These are phyloP conservation scores for Grosmannia clavigera DNA, from an alignment of 2,329 filamentous ascomycete genomes.

Conservation along the genomic window DNA sequence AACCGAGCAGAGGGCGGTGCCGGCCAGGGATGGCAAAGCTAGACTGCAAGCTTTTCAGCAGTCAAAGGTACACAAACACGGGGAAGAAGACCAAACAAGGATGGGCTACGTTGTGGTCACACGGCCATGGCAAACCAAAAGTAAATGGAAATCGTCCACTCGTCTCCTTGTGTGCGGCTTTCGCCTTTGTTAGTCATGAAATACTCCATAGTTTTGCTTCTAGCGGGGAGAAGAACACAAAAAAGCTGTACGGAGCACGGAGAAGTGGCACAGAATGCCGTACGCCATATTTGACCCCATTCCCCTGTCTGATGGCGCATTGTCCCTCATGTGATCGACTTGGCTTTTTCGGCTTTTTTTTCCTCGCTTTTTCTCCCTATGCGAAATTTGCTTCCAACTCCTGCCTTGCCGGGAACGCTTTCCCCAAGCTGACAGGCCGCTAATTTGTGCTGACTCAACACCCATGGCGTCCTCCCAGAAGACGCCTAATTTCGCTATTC, in stretches of 20 bases:
- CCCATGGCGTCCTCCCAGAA: background rate
- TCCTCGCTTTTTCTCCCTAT: background rate
- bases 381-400: background rate
- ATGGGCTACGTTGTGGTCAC: too few relatives aligned
- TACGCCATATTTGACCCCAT: background rate
- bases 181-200: constrained; percentile 1
- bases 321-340: background rate
- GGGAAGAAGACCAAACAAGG: constrained; percentile 3
- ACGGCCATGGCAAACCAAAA: background rate
- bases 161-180: background rate
- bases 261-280: background rate
- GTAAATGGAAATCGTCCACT: background rate
- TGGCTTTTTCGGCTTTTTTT: background rate
- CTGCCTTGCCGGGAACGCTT: background rate
- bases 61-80: background rate
- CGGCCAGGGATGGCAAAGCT: background rate
- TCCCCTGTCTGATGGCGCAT: background rate
- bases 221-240: background rate
- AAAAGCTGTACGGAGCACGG: background rate
- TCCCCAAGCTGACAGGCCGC: background rate
- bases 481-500: too few relatives aligned
- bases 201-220: background rate
- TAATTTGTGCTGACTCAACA: background rate
- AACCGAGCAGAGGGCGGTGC: background rate
- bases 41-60: background rate